A percentile compares a stretch with the other conserved stretches of the same genome.
Conservation (phyloP, 495 filamentous ascomycete genomes). For the Mytilinidion resinicola region DNA sequence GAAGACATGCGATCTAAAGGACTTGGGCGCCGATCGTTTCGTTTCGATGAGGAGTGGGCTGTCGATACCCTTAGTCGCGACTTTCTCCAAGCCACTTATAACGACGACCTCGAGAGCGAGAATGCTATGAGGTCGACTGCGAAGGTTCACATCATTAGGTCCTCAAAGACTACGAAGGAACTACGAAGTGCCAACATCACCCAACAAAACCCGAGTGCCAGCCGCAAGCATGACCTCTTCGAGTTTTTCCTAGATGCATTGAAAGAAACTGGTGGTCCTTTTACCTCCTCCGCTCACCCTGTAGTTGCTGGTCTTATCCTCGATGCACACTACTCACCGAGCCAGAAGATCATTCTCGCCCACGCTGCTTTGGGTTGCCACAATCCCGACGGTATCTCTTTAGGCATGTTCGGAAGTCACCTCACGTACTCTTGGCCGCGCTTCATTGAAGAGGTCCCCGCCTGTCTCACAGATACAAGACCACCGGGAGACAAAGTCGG, state of each 20-base stretch:
- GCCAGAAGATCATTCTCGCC: constrained; percentile 35
- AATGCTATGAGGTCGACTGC: constrained; percentile 35
- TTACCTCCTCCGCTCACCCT: constrained; percentile 32
- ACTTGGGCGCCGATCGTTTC: constrained; percentile 45
- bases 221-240: constrained; percentile 34
- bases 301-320: constrained; percentile 44
- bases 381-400: constrained; percentile 37
- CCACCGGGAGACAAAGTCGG: constrained; percentile 34
- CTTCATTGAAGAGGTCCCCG: constrained; percentile 41
- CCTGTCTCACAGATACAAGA: constrained; percentile 34
- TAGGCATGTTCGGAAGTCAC: constrained; percentile 46
- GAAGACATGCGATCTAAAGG: constrained; percentile 44
- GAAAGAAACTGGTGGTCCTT: constrained; percentile 35
- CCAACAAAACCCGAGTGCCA: constrained; percentile 34
- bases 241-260: constrained; percentile 40
- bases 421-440: constrained; percentile 45
- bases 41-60: constrained; percentile 46
- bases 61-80: constrained; percentile 35
- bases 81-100: constrained; percentile 16
- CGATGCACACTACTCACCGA: constrained; percentile 38
- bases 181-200: constrained; percentile 34
- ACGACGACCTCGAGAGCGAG: constrained; percentile 15
- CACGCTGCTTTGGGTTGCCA: constrained; percentile 44
- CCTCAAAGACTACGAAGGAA: constrained; percentile 40
- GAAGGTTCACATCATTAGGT: constrained; percentile 44